Evolutionary conservation across 163 green algal genomes (phyloP), one percentile per base, ranked within the genome.

Genomic region (Scenedesmus sp.): DNA sequence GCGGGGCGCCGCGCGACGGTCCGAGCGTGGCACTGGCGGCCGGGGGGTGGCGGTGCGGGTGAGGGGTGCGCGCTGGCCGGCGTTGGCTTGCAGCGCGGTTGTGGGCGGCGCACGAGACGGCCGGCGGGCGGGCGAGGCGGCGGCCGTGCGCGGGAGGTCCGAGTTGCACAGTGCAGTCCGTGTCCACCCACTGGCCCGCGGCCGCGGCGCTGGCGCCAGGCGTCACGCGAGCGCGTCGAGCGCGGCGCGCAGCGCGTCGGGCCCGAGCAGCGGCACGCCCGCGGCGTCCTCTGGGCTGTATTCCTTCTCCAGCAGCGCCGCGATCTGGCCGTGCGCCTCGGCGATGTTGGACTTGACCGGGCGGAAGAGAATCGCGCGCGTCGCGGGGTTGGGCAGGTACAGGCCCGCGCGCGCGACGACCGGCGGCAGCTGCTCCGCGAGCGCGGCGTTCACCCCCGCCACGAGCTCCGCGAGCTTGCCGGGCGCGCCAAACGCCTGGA

Each of bases 311-410:
- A 97, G 79, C 31, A 97, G 86, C 20, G 77, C 57, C 4, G 80
- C 76, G 13, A 98, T 82, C 87, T 98, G 94, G 0, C 76, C 85
- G 75, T 98, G 92, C 11, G 95, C 94, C 81, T 99, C 95, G 6
- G 88, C 83, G 39, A 99, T 93, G 78, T 98, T 99, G 63, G 78
- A 91, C 79, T 96, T 95, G 83, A 99, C 95, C 39, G 96, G 96
- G 39, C 75, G 60, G 72, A 97, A 94, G 60, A 99, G 86, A 60
- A 97, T 94, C 47, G 82, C 84, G 39, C 92, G 89, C 5, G 95
- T 98, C 63, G 81, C 81, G 20, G 90, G 82, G 70, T 93, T 94
- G 54, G 87, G 83, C 44, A 99, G 85, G 85, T 98, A 98, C 18
- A 97, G 79, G 44, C 83, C 81, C 90, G 98, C 93, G 62, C 92